Percentiles rank a stretch among this genome's conserved stretches.
Conservation (phyloP, 306 rosid genomes). For the Notholithocarpus densiflorus region DNA sequence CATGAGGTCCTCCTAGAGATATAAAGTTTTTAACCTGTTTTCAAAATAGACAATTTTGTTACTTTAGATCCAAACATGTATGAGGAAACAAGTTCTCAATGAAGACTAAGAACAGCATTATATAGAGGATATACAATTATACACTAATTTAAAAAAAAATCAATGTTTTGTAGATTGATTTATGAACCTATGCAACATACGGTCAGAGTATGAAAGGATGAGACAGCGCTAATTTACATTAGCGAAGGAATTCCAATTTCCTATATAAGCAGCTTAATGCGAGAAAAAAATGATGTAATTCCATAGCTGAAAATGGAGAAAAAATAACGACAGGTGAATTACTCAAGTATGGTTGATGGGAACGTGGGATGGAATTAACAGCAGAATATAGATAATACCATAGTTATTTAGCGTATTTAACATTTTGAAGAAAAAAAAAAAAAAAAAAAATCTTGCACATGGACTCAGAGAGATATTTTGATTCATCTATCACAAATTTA, state of each 20-base stretch:
- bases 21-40: conserved; percentile 72
- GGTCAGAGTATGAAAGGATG: conserved; percentile 5
- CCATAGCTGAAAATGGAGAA: neutral
- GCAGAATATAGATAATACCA: neutral
- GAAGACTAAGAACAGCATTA: neutral
- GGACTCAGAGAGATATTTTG: neutral
- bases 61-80: neutral
- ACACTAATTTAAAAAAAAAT: neutral
- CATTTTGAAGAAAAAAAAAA: neutral
- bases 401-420: neutral
- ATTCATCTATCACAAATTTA: neutral
- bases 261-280: neutral
- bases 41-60: conserved; percentile 2
- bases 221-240: neutral
- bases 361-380: neutral
- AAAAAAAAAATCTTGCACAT: neutral
- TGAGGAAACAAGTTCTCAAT: neutral
- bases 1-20: conserved; percentile 93
- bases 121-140: neutral
- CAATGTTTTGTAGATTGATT: neutral
- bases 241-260: conserved; percentile 3
- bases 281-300: neutral
- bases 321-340: neutral
- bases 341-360: neutral
- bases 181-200: neutral